Evolutionary conservation across 176 grass and related monocot species (phyloP).

Genomic region (Elaeis guineensis): DNA sequence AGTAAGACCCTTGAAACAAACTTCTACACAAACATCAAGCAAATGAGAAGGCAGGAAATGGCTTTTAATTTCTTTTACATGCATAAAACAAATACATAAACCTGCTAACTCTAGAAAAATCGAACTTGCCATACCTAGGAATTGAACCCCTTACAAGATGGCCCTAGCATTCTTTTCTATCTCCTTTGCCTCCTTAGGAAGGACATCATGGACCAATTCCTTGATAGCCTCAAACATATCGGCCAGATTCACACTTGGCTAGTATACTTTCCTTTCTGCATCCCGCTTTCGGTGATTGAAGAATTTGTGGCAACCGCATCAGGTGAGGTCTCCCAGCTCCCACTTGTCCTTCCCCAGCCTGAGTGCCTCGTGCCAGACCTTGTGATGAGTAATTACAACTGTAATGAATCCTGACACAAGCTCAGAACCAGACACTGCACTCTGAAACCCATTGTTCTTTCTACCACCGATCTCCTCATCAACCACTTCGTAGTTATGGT

Average conservation of each 20-base stretch:
- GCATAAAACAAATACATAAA: not conserved
- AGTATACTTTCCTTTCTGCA: constrained; percentile 16
- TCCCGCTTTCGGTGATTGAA: constrained; percentile 17
- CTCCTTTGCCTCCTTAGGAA: not conserved
- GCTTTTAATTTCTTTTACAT: not conserved
- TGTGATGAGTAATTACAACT: constrained; percentile 22
- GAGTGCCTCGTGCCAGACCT: constrained; percentile 34
- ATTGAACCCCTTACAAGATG: too few relatives aligned
- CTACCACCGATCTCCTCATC: too few relatives aligned
- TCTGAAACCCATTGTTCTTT: constrained; percentile 37
- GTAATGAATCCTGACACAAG: constrained; percentile 7
- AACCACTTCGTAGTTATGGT: too few relatives aligned
- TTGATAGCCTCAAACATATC: too few relatives aligned
- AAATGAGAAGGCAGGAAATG: not conserved
- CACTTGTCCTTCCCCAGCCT: constrained; percentile 47
- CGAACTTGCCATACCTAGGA: too few relatives aligned
- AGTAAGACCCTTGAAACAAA: too few relatives aligned
- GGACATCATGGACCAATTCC: not conserved
- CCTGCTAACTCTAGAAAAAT: not conserved
- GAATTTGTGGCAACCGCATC: constrained; percentile 32
- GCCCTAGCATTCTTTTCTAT: not conserved
- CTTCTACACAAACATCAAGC: too few relatives aligned
- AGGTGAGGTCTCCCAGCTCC: constrained; percentile 51
- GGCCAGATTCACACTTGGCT: constrained; percentile 5
- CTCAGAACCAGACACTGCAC: constrained; percentile 18